Base-by-base conservation (phyloP, 192 early-diverging fungal species). In the Oehlia diaphana region DNA sequence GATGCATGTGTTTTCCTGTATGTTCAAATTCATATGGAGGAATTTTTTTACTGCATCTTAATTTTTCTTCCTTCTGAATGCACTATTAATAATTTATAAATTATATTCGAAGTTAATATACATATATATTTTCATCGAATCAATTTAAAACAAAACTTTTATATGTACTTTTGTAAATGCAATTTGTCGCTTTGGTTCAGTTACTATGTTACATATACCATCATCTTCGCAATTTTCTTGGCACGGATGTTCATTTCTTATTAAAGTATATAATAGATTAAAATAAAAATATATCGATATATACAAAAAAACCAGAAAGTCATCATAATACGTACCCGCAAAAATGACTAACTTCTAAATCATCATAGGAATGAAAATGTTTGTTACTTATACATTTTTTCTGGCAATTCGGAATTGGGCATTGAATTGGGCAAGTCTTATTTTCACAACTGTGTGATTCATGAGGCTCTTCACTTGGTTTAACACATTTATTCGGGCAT, bases 241-340 rank as follows among this genome's bases (percentile, higher is more conserved):
- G 28, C 79, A 80, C 19, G 75, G 63, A 77, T 80, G 79, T 2
- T 74, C 73, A 8, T 80, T 64, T 0, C 79, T 80, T 37, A 31
- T 31, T 31, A 31, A 31, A 31, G 39, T 14, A 42, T 5, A 2
- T 39, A 44, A 31, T 31, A 31, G 31, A 31, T 42, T 10, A 37
- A 37, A 37, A 37, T 37, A 37, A 4, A 37, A 37, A 37, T 2
- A 37, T 37, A 37, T 31, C 31, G 31, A 31, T 31, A 31, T 31
- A 31, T 31, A 37, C 4, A 4, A 37, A 37, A 37, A 37, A 37
- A 35, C 26, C 31, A 37, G 31, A 31, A 31, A 2, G 31, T 37
- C 4, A 37, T 37, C 31, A 31, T 31, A 31, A 31, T 49, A 72
- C 70, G 49, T 14, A 78, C 76, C 77, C 77, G 13, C 77, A 78